These are phyloP conservation scores for Candida nitratophila DNA, from an alignment of 805 yeast genomes.

Conservation along the genomic window DNA sequence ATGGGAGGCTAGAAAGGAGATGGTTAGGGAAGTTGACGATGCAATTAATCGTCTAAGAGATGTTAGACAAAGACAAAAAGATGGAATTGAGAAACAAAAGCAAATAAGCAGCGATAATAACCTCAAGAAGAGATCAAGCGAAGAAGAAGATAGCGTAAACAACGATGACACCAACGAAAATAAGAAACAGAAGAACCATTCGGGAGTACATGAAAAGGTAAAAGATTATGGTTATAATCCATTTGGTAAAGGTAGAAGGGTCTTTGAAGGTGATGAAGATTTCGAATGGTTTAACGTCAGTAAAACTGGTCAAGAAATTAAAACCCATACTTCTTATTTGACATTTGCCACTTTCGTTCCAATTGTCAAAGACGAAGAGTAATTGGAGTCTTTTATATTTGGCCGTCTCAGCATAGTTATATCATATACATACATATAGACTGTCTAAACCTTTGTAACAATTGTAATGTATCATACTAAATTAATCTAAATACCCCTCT, in stretches of 20 bases:
- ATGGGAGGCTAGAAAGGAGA: constrained; percentile 83
- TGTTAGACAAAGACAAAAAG: constrained; percentile 63
- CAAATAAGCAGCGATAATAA: constrained; percentile 10
- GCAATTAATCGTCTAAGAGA: constrained; percentile 70
- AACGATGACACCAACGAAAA: constrained; percentile 15
- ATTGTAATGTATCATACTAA: too few species aligned
- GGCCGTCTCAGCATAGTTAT: too few species aligned
- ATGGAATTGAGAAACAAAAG: constrained; percentile 48
- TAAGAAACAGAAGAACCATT: constrained; percentile 5
- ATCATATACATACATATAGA: too few species aligned
- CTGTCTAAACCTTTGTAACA: too few species aligned
- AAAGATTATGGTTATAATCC: constrained; percentile 67
- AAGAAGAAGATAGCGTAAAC: constrained; percentile 12
- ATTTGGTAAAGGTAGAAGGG: constrained; percentile 82
- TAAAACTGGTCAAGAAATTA: constrained; percentile 75
- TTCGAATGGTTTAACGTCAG: constrained; percentile 84
- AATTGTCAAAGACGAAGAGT: background rate
- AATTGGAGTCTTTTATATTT: background rate
- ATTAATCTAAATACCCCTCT: too few species aligned
- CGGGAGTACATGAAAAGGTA: constrained; percentile 10
- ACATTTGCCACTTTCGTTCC: constrained; percentile 67
- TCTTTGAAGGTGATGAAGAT: constrained; percentile 79
- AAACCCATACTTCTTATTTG: constrained; percentile 89
- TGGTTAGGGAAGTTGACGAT: constrained; percentile 77
- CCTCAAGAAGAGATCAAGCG: constrained; percentile 8